Percentiles rank a stretch among this genome's conserved stretches.
phyloP scores from a whole-genome alignment of 208 protist genomes.

The Tritrichomonas musculus region DNA sequence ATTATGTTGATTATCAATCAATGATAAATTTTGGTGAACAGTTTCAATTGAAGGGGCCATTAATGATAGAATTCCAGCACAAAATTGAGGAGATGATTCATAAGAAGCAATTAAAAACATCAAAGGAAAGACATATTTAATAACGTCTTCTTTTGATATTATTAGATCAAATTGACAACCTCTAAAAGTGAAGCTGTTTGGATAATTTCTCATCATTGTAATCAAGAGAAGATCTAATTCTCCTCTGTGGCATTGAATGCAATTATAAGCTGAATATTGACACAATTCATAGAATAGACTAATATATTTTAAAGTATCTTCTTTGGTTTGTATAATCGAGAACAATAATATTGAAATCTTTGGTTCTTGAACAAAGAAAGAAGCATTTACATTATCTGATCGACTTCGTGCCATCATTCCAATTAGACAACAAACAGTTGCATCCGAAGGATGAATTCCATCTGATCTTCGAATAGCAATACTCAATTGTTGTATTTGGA shows the following conservation, averaged over 20 bases:
- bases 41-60: no score
- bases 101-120: not conserved
- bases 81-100: not conserved
- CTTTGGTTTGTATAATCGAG: not conserved
- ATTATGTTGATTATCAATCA: no score
- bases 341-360: not conserved
- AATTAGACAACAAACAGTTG: not conserved
- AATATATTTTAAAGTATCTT: not conserved
- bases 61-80: no score
- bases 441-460: not conserved
- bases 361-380: not conserved
- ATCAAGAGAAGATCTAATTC: slow-evolving; percentile 3
- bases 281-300: not conserved
- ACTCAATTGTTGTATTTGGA: not conserved
- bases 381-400: not conserved
- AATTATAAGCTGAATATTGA: slow-evolving; percentile 20
- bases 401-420: not conserved
- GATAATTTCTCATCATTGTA: not conserved
- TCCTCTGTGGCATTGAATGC: slow-evolving; percentile 12
- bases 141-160: not conserved
- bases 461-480: not conserved
- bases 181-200: not conserved
- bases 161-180: not conserved
- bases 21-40: no score
- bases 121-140: not conserved